Percentiles rank a stretch among this genome's conserved stretches.
Evolutionary conservation across 768 basidiomycete genomes (phyloP).

Genomic region (Lactarius hengduanensis): DNA sequence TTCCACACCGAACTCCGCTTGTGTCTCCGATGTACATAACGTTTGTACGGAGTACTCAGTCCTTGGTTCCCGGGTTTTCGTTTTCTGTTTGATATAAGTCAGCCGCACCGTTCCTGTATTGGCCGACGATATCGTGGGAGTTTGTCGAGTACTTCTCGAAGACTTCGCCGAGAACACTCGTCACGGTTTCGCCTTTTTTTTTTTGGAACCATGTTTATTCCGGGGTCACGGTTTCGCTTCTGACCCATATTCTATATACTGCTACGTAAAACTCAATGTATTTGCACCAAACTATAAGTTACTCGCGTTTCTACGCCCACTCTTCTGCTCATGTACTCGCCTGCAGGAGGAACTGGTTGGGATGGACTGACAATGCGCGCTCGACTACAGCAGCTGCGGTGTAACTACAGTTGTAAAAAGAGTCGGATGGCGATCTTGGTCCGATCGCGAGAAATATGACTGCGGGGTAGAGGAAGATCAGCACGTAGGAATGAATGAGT

Average conservation of each 20-base stretch:
- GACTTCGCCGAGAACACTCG: too few relatives aligned
- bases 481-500: background rate
- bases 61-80: too few relatives aligned
- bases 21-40: too few relatives aligned
- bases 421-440: constrained; percentile 88
- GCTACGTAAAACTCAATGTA: background rate
- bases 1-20: too few relatives aligned
- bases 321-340: background rate
- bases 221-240: background rate
- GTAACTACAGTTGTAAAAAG: constrained; percentile 91
- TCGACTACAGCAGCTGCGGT: constrained; percentile 85
- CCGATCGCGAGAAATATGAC: background rate
- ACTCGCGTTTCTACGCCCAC: background rate
- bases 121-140: too few relatives aligned
- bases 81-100: too few relatives aligned
- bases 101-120: too few relatives aligned
- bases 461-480: background rate
- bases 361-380: constrained; percentile 77
- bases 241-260: background rate
- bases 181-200: background rate
- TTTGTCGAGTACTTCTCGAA: too few relatives aligned
- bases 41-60: too few relatives aligned
- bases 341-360: constrained; percentile 56
- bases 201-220: too few relatives aligned
- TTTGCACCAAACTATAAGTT: too few relatives aligned